Percentiles rank a stretch among this genome's conserved stretches.
These are phyloP conservation scores for Sindora glabra DNA, from an alignment of 306 rosid species.

Conservation along the genomic window DNA sequence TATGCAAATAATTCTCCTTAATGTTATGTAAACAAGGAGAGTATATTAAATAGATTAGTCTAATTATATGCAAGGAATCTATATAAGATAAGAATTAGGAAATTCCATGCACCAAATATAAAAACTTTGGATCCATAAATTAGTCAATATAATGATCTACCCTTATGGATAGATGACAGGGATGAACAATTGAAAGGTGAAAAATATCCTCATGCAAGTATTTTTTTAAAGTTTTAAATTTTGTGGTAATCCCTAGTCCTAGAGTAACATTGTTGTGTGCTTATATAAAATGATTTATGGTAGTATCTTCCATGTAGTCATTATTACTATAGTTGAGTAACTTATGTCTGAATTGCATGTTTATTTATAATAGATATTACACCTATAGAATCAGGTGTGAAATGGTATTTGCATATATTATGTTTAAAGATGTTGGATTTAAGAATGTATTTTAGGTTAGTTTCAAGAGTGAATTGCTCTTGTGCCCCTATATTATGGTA, in stretches of 20 bases:
- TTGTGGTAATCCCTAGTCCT: neutral
- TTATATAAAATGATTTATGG: neutral
- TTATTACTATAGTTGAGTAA: too few relatives aligned
- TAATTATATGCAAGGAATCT: conserved; percentile 81
- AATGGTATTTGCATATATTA: conserved; percentile 95
- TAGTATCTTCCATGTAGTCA: too few relatives aligned
- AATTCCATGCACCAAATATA: conserved; percentile 61
- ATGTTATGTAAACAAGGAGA: conserved; percentile 29
- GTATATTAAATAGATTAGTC: conserved; percentile 27
- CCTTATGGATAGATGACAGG: conserved; percentile 91
- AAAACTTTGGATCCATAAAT: conserved; percentile 73
- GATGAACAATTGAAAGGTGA: conserved; percentile 64
- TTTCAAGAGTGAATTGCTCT: too few relatives aligned
- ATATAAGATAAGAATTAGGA: conserved; percentile 93
- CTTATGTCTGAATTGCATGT: too few relatives aligned
- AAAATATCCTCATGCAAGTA: conserved; percentile 74
- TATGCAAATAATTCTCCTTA: conserved; percentile 25
- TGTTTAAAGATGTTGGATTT: conserved; percentile 85
- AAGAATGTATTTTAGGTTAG: conserved; percentile 87
- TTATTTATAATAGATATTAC: conserved; percentile 72
- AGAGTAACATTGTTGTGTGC: neutral
- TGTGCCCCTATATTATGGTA: too few relatives aligned
- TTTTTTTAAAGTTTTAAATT: too few relatives aligned
- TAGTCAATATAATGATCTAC: conserved; percentile 86
- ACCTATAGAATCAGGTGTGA: conserved; percentile 95